Evolutionary conservation across 352 stramenopile genomes (phyloP), one percentile per base, ranked within the genome.

Genomic region (Globisporangium cystogenes): DNA sequence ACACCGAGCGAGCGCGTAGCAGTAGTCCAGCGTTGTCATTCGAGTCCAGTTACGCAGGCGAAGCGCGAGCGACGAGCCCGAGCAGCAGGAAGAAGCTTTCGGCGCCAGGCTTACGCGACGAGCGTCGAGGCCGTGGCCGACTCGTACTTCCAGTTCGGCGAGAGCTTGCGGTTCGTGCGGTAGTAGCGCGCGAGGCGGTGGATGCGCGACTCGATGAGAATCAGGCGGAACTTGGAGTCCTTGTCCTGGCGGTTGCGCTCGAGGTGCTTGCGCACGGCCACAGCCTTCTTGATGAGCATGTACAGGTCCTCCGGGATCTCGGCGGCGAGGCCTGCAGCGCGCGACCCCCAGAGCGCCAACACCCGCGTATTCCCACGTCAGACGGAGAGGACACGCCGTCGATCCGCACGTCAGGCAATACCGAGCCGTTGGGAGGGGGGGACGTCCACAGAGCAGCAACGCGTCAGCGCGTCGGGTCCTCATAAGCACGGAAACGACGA

Each of bases 231-330:
- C 90, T 99, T 99, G 71, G 96, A 98, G 84, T 99, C 97, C 86
- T 99, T 99, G 82, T 99, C 97, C 78, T 99, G 96, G 74, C 96
- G 90, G 85, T 99, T 99, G 64, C 93, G 85, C 79, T 99, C 97
- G 51, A 99, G 83, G 87, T 99, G 97, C 87, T 99, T 99, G 70
- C 97, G 93, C 37, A 99, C 96, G 67, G 96, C 90, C 65, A 99
- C 97, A 55, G 97, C 97, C 90, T 99, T 99, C 94, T 99, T 99
- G 90, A 99, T 99, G 52, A 99, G 88, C 93, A 98, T 99, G 93
- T 99, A 99, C 64, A 99, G 83, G 85, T 99, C 97, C 82, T 99
- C 97, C 33, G 97, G 97, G 60, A 99, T 96, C 78, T 99, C 97
- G 41, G 97, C 96, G 47, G 97, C 97, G 40, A 99, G 90, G 70